Evolutionary conservation across 2,329 filamentous ascomycete species (phyloP), one percentile per base, ranked within the genome.

Genomic region (Diaporthe nobilis): DNA sequence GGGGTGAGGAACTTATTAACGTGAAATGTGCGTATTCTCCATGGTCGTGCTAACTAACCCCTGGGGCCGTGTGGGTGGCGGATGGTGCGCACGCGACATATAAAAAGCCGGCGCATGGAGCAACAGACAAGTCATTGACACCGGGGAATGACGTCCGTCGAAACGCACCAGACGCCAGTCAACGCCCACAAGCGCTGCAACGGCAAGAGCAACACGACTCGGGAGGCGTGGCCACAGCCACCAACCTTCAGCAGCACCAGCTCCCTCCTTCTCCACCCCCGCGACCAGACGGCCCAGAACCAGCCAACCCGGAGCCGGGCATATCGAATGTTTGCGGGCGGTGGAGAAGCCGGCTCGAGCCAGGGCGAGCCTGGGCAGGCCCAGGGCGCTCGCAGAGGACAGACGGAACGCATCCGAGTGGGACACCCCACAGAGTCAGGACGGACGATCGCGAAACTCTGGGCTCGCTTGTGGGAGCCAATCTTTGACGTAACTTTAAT

Each of bases 401-500:
- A 39, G 34, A 42, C 31, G 57, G 71, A 39, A 63, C 39, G 57
- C 57, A 25, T 60, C 71, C 71, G 71, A 72, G 55, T 72, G 57
- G 71, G 10, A 61, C 65, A 60, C 57, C 71, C 42, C 44, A 60
- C 44, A 72, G 55, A 72, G 53, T 39, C 71, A 61, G 31, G 55
- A 53, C 42, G 42, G 57, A 51, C 42, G 31, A 72, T 72, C 57
- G 42, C 55, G 55, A 72, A 70, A 55, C 49, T 37, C 65, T 42
- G 65, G 65, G 3, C 47, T 70, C 71, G 28, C 39, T 49, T 51
- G 55, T 61, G 42, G 44, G 39, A 60, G 57, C 71, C 55, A 61
- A 49, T 60, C 71, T 51, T 57, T 73, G 72, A 68, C 61, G 60
- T 74, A 60, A 68, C 49, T 70, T 57, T 74, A 49, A 73, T 70